Percentiles rank a stretch among this genome's conserved stretches.
Evolutionary conservation across 2,329 filamentous ascomycete genomes (phyloP).

Genomic region (Colletotrichum sp.): DNA sequence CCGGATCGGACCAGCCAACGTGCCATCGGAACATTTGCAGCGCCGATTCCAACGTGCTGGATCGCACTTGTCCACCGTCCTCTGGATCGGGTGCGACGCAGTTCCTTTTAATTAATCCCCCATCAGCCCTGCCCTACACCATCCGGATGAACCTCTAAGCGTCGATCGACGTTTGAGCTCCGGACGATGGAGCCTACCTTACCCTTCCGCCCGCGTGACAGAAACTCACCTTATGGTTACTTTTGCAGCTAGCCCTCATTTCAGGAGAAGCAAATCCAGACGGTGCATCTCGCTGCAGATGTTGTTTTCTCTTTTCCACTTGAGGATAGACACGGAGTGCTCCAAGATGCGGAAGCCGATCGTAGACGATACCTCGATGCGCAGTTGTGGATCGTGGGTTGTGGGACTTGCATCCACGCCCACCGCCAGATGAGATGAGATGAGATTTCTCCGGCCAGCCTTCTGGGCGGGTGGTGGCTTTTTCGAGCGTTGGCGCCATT

Average conservation of each 20-base stretch:
- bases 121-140: background rate
- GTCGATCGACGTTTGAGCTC: background rate
- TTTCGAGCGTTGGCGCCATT: background rate
- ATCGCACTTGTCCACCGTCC: background rate
- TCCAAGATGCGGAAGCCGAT: background rate
- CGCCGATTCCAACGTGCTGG: conserved; percentile 10
- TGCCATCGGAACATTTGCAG: conserved; percentile 10
- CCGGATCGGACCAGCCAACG: conserved; percentile 11
- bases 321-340: background rate
- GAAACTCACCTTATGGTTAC: background rate
- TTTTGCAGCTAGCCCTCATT: background rate
- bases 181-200: background rate
- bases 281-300: background rate
- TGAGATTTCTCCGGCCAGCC: background rate
- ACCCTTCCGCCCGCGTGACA: background rate
- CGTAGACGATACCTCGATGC: background rate
- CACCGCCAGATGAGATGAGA: background rate
- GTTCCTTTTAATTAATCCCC: background rate
- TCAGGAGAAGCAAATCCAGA: background rate
- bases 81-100: background rate
- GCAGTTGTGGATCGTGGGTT: background rate
- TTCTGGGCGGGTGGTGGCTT: background rate
- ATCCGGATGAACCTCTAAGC: background rate
- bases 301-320: background rate
- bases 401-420: background rate